Conservation (phyloP, 2,329 filamentous ascomycete genomes). For the Nemania sp. region DNA sequence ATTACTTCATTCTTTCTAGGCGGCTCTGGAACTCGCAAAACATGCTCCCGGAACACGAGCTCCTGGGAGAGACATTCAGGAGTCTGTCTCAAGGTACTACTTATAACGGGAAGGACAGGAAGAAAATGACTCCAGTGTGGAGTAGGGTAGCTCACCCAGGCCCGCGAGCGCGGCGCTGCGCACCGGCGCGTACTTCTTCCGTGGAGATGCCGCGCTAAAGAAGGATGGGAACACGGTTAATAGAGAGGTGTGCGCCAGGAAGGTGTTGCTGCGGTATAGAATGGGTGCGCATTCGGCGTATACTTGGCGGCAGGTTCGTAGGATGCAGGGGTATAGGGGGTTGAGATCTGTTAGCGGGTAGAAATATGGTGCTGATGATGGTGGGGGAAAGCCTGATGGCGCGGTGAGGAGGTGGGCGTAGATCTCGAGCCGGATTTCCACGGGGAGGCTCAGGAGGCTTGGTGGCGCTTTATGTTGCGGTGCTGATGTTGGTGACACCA, state of each 20-base stretch:
- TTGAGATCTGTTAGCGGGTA: neutral
- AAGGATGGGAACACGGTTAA: conserved; percentile 44
- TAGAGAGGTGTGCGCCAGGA: conserved; percentile 46
- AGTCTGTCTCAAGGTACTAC: too few species aligned
- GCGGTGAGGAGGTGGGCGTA: conserved; percentile 48
- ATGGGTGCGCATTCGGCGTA: conserved; percentile 46
- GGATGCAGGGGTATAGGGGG: conserved; percentile 44
- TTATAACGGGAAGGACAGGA: too few species aligned
- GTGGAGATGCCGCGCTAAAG: conserved; percentile 28
- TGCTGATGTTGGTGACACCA: neutral
- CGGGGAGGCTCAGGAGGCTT: conserved; percentile 46
- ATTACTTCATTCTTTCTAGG: too few species aligned
- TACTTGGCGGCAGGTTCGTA: conserved; percentile 46
- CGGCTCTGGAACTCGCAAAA: too few species aligned
- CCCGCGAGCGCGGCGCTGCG: conserved; percentile 31
- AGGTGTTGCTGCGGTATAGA: conserved; percentile 50
- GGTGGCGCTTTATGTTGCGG: neutral
- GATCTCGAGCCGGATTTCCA: conserved; percentile 52
- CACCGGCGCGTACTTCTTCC: conserved; percentile 17
- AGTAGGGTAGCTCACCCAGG: too few species aligned
- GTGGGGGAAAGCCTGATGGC: conserved; percentile 28
- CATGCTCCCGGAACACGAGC: too few species aligned
- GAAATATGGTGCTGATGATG: neutral
- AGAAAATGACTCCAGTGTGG: too few species aligned
- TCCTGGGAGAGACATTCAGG: too few species aligned